Evolutionary conservation across 441 rosid genomes (phyloP), one percentile per base, ranked within the genome.

Genomic region (Gossypium armourianum): DNA sequence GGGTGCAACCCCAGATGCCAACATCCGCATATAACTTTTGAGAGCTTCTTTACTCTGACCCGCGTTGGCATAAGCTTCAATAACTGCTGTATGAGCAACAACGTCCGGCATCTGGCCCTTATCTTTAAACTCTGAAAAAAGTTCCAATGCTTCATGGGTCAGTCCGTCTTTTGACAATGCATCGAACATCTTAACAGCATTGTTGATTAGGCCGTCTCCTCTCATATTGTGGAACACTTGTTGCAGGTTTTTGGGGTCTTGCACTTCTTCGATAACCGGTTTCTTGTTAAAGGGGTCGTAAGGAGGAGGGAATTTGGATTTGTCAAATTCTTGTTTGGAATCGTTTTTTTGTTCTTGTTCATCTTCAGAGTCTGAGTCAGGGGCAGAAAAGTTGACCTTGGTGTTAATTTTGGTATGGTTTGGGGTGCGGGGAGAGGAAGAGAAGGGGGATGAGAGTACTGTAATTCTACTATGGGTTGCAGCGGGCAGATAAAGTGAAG

Each of bases 121-220:
- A 62, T 91, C 86, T 71, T 86, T 91, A 72, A 91, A 85, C 63
- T 84, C 86, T 4, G 85, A 24, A 78, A 89, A 87, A 61, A 91
- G 89, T 74, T 87, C 79, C 19, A 89, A 77, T 0, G 97, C 91
- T 71, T 91, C 90, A 69, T 89, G 93, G 7, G 87, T 85, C 21
- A 81, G 82, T 0, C 92, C 97, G 71, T 88, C 90, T 76, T 84
- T 86, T 13, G 97, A 88, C 86, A 88, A 82, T 0, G 77, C 88
- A 76, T 90, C 94, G 84, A 90, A 88, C 94, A 88, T 88, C 86
- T 87, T 88, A 73, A 84, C 84, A 49, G 94, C 97, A 65, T 82
- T 74, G 64, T 83, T 75, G 1, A 72, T 62, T 0, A 90, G 84
- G 2, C 88, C 90, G 6, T 84, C 86, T 0, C 86, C 67, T 29